Evolutionary conservation across 176 grass and related monocot genomes (phyloP), one percentile per base, ranked within the genome.

Genomic region (Olyra latifolia): DNA sequence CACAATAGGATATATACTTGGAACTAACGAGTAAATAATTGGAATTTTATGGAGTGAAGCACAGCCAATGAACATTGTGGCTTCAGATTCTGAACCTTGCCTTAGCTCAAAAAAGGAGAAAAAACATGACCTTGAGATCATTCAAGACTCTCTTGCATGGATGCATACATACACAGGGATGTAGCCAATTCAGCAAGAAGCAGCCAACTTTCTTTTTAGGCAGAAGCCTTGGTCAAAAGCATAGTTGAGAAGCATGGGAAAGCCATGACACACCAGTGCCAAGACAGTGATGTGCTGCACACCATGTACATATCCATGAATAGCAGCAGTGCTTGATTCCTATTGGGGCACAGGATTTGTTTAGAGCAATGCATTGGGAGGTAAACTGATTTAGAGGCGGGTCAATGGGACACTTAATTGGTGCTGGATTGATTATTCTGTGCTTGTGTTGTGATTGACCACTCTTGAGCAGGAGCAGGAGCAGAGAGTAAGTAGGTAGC

Each of bases 171-270:
- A 30, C 53, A 69, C 25, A 76, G 24, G 59, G 29, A 20, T 67
- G 35, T 25, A 7, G 35, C 23, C 54, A 52, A 22, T 84, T 38
- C 76, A 71, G 35, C 71, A 74, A n/a, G 29, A 19, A 53, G 22
- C 43, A 70, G 22, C 15, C 42, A 19, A 24, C 19, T 0, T 7
- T 27, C 16, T 54, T 42, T 75, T n/a, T 61, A 28, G 46, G 53
- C 3, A 57, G 58, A n/a, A 46, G 46, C 68, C 47, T 17, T 13
- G 63, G 69, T 86, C 77, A 81, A 74, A 60, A 20, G 50, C 70
- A 60, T 58, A 58, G 58, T 71, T 66, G 84, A 86, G 77, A 86
- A 80, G 84, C 77, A 74, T 59, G 68, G 67, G 15, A 48, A 63
- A 86, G 40, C 20, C 69, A 74, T 57, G 30, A 66, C 22, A 41